Percentiles rank a stretch among this genome's conserved stretches.
phyloP scores from a whole-genome alignment of 345 rosid genomes.

The Salix udensis region DNA sequence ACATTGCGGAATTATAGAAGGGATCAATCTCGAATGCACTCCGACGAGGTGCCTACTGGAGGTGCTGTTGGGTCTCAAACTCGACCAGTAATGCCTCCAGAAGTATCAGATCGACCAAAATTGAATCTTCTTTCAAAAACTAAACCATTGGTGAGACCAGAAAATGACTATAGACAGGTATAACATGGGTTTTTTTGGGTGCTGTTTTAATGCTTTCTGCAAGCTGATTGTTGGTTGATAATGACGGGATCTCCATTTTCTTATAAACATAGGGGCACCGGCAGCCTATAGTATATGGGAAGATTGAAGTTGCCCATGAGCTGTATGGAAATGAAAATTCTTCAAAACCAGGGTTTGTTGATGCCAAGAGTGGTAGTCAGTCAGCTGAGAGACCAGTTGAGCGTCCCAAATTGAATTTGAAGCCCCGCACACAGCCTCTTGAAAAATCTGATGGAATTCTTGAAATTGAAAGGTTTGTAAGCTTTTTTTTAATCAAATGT shows the following conservation, averaged over 20 bases:
- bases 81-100: neutral
- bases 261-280: conserved; percentile 2
- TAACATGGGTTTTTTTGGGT: neutral
- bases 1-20: neutral
- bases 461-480: conserved; percentile 17
- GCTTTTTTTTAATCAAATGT: neutral
- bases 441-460: conserved; percentile 16
- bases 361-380: neutral
- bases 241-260: neutral
- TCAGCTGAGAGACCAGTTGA: conserved; percentile 7
- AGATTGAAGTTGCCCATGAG: conserved; percentile 4
- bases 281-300: neutral
- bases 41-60: conserved; percentile 4
- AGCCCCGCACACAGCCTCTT: conserved; percentile 25
- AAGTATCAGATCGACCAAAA: conserved; percentile 4
- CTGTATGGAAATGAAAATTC: neutral
- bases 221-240: neutral
- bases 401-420: conserved; percentile 30
- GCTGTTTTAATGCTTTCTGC: neutral
- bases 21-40: neutral
- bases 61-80: neutral
- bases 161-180: conserved; percentile 16
- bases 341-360: conserved; percentile 5
- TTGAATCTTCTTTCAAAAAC: conserved; percentile 4
- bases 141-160: conserved; percentile 4